A percentile compares a stretch with the other conserved stretches of the same genome.
phyloP scores from a whole-genome alignment of 805 yeast species.

The Cyberlindnera mrakii region DNA sequence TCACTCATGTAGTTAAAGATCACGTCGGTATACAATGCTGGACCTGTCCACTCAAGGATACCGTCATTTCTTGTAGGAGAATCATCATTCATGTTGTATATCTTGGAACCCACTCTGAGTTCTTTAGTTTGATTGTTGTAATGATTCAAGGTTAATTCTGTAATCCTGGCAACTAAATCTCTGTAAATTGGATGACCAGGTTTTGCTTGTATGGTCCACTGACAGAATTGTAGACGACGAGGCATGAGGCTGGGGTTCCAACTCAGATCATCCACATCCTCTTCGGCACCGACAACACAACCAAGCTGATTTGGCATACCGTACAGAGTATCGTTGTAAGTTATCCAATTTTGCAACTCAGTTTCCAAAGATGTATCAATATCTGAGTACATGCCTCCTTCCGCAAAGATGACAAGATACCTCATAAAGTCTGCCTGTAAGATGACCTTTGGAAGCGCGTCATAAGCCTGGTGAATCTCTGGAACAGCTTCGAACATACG shows the following conservation, averaged over 20 bases:
- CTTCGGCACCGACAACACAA: constrained; percentile 47
- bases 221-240: constrained; percentile 54
- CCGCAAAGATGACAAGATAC: constrained; percentile 74
- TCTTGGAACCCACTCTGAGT: constrained; percentile 22
- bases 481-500: constrained; percentile 48
- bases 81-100: constrained; percentile 36
- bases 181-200: constrained; percentile 55
- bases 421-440: constrained; percentile 91
- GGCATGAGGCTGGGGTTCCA: constrained; percentile 44
- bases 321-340: constrained; percentile 20
- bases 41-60: constrained; percentile 48
- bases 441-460: constrained; percentile 68
- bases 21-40: constrained; percentile 44
- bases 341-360: constrained; percentile 55
- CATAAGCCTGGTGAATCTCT: constrained; percentile 67
- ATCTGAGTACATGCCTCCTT: constrained; percentile 61
- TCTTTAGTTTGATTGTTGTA: constrained; percentile 26
- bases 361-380: constrained; percentile 51
- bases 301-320: constrained; percentile 35
- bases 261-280: constrained; percentile 42
- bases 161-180: constrained; percentile 48
- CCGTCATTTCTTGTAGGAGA: constrained; percentile 56
- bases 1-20: constrained; percentile 30
- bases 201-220: constrained; percentile 54
- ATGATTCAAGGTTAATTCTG: constrained; percentile 42